Base-by-base conservation (phyloP, 306 rosid species). In the Trifolium fragiferum region DNA sequence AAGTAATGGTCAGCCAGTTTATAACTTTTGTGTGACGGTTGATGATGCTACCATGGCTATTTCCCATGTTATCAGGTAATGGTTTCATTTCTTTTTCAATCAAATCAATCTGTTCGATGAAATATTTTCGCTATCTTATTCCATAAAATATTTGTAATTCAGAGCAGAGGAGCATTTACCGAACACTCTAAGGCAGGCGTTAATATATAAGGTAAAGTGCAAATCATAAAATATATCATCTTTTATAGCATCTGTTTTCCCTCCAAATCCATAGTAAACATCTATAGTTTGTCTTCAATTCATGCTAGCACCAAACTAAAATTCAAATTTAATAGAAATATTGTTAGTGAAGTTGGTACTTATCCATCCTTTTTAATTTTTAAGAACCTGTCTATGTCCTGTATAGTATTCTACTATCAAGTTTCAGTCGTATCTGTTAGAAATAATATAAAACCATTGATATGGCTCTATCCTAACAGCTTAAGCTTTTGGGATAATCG, bases 41-140 rank as follows among this genome's bases (percentile, higher is more conserved):
- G 99, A 94, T 85, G 99, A 94, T 88, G 99, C 97, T n/a, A 87
- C 92, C 82, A 92, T 94, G 99, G 93, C 96, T 63, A 94, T 94
- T 80, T 94, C 99, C 71, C 99, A 94, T 78, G 97, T 94, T 68
- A 90, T 94, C 64, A 88, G 99, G 99, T 94, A 87, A 73, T 64
- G 54, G 5, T 16, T 72, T 71, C 54, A 53, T 77, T 73, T 67
- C 35, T 41, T 66, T 25, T 64, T 78, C 51, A 7, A 50, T 20
- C 15, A 43, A 10, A 62, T 19, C 15, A 37, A 49, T 25, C 41
- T 70, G 20, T 72, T 74, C 32, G 38, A 40, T 5, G 4, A 71
- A 63, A n/a, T 67, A 38, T 16, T 41, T 13, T 79, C 71, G 35
- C 72, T 61, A 8, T 69, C 73, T 68, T 68, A 66, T 54, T 49